These are phyloP conservation scores for Climacium dendroides DNA, from an alignment of 225 moss, liverwort and hornwort genomes.

Conservation along the genomic window DNA sequence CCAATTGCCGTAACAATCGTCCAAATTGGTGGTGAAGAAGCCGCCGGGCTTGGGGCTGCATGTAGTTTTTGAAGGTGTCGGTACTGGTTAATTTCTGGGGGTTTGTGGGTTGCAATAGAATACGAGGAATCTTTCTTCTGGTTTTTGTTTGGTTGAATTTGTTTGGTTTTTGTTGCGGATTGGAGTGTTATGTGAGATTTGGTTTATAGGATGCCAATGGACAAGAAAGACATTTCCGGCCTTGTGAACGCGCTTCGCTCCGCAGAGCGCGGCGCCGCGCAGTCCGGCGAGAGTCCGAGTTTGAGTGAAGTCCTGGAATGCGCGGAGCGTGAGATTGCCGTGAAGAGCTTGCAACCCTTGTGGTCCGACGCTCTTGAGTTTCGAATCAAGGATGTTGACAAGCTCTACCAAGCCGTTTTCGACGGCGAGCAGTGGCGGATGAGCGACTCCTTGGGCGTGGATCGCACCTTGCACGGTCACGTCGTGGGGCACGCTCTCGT, in stretches of 20 bases:
- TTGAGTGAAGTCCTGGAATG: not conserved
- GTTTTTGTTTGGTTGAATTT: not conserved
- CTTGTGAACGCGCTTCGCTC: not conserved
- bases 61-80: not conserved
- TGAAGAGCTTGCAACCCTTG: not conserved
- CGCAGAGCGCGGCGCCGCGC: conserved; percentile 6
- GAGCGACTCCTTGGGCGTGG: not conserved
- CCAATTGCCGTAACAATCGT: not conserved
- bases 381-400: not conserved
- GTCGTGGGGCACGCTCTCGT: conserved; percentile 20
- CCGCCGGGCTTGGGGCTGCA: not conserved
- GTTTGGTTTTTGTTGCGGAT: not conserved
- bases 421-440: conserved; percentile 8
- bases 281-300: not conserved
- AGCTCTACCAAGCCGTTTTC: not conserved
- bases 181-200: not conserved
- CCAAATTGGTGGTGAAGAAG: not conserved
- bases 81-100: not conserved
- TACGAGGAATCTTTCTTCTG: not conserved
- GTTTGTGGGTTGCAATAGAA: not conserved
- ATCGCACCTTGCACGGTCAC: not conserved
- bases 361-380: conserved; percentile 21
- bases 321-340: not conserved
- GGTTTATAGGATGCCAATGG: not conserved
- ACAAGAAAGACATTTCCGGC: not conserved